Conservation (phyloP, 176 grass and related monocot genomes). For the Triticum timopheevii region DNA sequence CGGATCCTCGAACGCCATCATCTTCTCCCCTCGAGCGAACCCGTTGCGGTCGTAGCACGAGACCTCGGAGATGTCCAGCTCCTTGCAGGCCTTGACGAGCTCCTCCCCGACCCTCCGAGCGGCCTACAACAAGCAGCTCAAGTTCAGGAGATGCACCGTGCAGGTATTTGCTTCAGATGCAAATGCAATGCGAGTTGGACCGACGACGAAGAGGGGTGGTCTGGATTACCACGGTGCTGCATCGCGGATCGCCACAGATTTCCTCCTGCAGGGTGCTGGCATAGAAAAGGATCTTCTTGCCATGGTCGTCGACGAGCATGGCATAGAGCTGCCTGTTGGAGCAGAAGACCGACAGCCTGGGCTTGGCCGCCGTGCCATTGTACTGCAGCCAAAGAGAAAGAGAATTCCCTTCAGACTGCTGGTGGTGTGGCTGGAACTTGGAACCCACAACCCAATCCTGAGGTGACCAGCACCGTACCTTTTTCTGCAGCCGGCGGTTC, state of each 20-base stretch:
- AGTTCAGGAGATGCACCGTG: not conserved
- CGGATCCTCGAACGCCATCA: conserved; percentile 68
- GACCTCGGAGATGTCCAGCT: conserved; percentile 66
- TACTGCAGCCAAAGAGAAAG: conserved; percentile 42
- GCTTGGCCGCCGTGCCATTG: conserved; percentile 72
- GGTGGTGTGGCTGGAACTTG: too few species aligned
- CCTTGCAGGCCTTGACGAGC: conserved; percentile 58
- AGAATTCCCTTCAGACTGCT: too few species aligned
- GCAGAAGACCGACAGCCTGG: conserved; percentile 88
- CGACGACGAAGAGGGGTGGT: not conserved
- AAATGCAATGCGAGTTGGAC: not conserved
- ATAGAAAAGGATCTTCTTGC: conserved; percentile 82
- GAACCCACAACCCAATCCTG: too few species aligned
- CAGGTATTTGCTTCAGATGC: not conserved
- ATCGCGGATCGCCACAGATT: conserved; percentile 58
- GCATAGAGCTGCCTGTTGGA: conserved; percentile 81
- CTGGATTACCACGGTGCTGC: conserved; percentile 38
- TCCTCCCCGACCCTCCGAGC: conserved; percentile 73
- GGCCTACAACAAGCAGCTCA: conserved; percentile 35
- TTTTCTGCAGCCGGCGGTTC: conserved; percentile 66
- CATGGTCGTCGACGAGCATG: conserved; percentile 86
- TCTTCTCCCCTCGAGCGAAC: conserved; percentile 82
- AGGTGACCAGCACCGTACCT: conserved; percentile 38
- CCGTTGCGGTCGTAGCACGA: conserved; percentile 88
- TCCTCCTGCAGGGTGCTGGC: conserved; percentile 80